Base-by-base conservation (phyloP, 192 early-diverging fungal species). In the Coemansia sp. region DNA sequence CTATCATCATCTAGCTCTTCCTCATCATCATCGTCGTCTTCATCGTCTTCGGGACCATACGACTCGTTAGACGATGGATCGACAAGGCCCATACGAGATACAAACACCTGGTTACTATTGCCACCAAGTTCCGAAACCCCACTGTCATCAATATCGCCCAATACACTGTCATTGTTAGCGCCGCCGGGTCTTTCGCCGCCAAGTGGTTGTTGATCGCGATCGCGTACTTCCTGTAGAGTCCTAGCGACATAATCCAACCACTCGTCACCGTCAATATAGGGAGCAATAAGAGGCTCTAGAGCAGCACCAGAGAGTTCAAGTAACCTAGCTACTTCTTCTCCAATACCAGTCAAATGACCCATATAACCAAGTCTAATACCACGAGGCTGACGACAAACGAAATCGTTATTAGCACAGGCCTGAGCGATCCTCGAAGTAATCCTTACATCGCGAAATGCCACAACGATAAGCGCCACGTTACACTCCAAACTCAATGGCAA, bases 341-440 rank as follows among this genome's bases (percentile, higher is more conserved):
- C 90, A 63, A 99, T 97, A 61, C 95, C 95, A 0, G 95, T 98
- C 74, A 98, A 83, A 69, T 99, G 98, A 13, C 98, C 98, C 98
- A 99, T 99, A 76, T 94, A 98, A 8, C 97, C 98, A 33, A 98
- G 86, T 39, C 97, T 89, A 20, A 93, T 89, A 34, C 97, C 97
- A 46, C 96, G 95, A 13, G 94, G 92, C 72, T 93, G 82, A 38
- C 88, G 89, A 27, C 91, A 90, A 69, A 89, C 88, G 62, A 87
- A 86, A 69, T 98, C 95, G 72, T 97, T 97, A 13, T 82, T 65
- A 5, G 90, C 87, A 76, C 97, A 92, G 22, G 96, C 95, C 60
- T 89, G 85, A 1, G 91, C 90, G 41, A 99, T 97, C 20, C 90
- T 87, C 62, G 89, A 88, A 10, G 93, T 96, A 22, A 99, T 80